Conservation (phyloP, 371 early-diverging fungal genomes). For the Neoconidiobolus thromboides region DNA sequence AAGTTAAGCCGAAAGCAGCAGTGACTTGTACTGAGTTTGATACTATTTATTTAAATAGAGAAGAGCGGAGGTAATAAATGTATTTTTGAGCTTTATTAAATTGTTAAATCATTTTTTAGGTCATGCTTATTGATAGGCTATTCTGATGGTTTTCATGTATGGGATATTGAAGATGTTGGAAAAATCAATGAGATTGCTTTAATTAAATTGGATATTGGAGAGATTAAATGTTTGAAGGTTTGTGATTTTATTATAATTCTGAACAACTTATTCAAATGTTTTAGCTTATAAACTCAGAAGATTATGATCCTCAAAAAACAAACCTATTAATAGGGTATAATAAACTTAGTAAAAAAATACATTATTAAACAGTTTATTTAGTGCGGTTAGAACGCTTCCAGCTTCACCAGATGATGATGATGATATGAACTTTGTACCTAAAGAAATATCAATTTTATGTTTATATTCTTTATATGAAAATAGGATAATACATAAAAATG, state of each 20-base stretch:
- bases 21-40: background rate
- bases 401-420: no score
- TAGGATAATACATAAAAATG: background rate
- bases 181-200: conserved; percentile 49
- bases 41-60: background rate
- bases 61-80: background rate
- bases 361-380: no score
- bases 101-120: conserved; percentile 10
- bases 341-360: no score
- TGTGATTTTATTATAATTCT: background rate
- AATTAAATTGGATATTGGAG: conserved; percentile 25
- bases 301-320: background rate
- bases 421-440: no score
- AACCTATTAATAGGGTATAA: no score
- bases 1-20: background rate
- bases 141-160: conserved; percentile 58
- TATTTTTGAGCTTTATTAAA: background rate
- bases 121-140: conserved; percentile 51
- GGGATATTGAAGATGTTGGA: conserved; percentile 49
- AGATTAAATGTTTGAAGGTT: conserved; percentile 27
- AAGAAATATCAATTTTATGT: background rate
- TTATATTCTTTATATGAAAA: background rate
- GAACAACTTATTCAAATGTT: background rate
- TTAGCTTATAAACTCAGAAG: background rate
- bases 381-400: no score